Evolutionary conservation across 2,329 filamentous ascomycete species (phyloP), one percentile per base, ranked within the genome.

Genomic region (Ophiosphaerella korrae): DNA sequence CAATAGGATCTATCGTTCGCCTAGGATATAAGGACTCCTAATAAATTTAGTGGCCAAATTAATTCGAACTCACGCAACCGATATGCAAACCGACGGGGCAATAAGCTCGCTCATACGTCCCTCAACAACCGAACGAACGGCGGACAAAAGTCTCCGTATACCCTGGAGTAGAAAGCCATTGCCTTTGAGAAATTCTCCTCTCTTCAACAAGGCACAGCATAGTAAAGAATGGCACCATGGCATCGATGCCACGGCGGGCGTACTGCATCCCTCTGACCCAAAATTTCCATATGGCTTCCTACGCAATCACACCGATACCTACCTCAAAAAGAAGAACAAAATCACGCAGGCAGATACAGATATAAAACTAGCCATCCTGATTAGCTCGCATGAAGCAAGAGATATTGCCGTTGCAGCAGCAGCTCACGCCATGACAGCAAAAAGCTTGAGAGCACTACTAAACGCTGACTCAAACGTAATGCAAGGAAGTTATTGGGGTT

Each of bases 311-410:
- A 71, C 66, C 14, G 65, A 70, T 21, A 24, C 29, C 1, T 73
- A 71, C 40, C 52, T 72, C 13, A 66, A 63, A 47, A 71, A 63
- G 41, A 71, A 72, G 42, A 64, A 64, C 24, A 72, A 67, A 21
- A 50, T 64, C 12, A 61, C 39, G 5, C 63, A 64, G 41, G 42
- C 44, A 16, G 64, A 70, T 23, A 41, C 47, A 4, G 65, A 70
- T 40, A 47, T 60, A 14, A 55, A 60, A 13, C 51, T 71, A 11
- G 45, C 53, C 2, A 48, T 54, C 8, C 42, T 71, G 29, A 59
- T 72, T 18, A 48, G 63, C 12, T 47, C 48, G 3, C 60, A 61
- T 11, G 52, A 58, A 23, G 42, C 42, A 11, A 61, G 52, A 53
- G 67, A 71, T 35, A 48, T 71, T 7, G 69, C 66, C 0, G 56